Evolutionary conservation across 345 rosid genomes (phyloP), one percentile per base, ranked within the genome.

Genomic region (Aquilaria sinensis): DNA sequence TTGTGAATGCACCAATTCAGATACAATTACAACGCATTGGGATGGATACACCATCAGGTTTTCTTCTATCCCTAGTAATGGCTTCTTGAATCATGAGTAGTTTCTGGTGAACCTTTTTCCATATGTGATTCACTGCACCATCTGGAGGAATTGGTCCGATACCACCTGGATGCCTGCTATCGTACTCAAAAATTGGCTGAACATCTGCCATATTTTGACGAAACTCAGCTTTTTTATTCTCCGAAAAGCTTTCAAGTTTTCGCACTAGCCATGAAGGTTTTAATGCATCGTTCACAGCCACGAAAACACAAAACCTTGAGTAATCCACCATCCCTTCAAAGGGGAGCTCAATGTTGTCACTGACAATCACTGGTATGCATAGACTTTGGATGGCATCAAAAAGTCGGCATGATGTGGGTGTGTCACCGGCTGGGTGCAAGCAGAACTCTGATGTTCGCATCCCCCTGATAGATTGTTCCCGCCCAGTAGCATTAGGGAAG

Each of bases 381-480:
- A 94, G 90, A 72, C 97, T 94, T 72, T 85, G 96, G 55, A 94
- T 77, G 74, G 99, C 99, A 73, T 94, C 96, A 47, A 94, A 94
- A 61, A 94, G 91, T 54, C 96, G 82, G 69, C 99, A 94, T 62
- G 96, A 94, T 57, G 97, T 90, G 16, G 99, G 96, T 15, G 99
- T 90, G 63, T 90, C 99, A 56, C 99, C 99, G 0, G 96, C 96
- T 5, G 97, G 99, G 72, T 94, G 99, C 73, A 94, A 79, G 69
- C 99, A 94, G 78, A 90, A 94, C 61, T 90, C 93, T 12, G 96
- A 88, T 31, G 84, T 76, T 69, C 96, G 83, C 97, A 90, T 94
- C 66, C 97, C 96, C 76, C 65, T 76, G 23, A 90, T 88, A 10
- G 99, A 90, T 65, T 86, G 89, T 75, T 86, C 93, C 52, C 78